These are phyloP conservation scores for Xylariales sp. DNA, from an alignment of 2,329 filamentous ascomycete genomes.

Conservation along the genomic window DNA sequence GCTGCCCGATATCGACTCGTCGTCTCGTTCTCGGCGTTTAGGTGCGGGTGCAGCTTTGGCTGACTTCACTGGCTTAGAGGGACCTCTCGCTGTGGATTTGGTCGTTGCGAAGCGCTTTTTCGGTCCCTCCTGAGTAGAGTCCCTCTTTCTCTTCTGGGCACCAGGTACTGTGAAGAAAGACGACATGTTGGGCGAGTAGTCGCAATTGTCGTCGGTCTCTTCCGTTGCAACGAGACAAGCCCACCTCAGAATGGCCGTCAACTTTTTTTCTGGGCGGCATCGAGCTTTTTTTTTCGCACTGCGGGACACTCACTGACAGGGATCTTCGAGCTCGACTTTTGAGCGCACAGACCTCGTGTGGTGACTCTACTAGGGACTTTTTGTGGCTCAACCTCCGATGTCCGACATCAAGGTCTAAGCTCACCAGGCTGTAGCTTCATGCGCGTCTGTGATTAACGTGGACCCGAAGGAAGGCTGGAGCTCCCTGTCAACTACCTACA, in stretches of 20 bases:
- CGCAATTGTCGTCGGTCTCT: conserved; percentile 13
- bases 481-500: no score
- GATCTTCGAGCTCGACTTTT: no score
- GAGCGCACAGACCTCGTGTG: no score
- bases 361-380: no score
- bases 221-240: conserved; percentile 9
- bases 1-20: conserved; percentile 84
- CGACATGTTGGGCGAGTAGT: conserved; percentile 58
- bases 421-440: conserved; percentile 39
- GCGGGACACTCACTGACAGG: conserved; percentile 17
- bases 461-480: conserved; percentile 6
- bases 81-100: conserved; percentile 35
- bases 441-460: conserved; percentile 26
- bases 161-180: conserved; percentile 92
- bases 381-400: conserved; percentile 13
- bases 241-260: no score
- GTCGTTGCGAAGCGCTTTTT: conserved; percentile 55
- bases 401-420: conserved; percentile 11
- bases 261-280: no score
- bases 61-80: conserved; percentile 11
- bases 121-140: conserved; percentile 46
- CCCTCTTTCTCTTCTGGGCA: conserved; percentile 78
- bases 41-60: conserved; percentile 37
- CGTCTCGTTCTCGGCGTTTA: conserved; percentile 48
- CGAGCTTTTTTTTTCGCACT: no score